Base-by-base conservation (phyloP, 176 grass and related monocot species). In the Musa beccarii region DNA sequence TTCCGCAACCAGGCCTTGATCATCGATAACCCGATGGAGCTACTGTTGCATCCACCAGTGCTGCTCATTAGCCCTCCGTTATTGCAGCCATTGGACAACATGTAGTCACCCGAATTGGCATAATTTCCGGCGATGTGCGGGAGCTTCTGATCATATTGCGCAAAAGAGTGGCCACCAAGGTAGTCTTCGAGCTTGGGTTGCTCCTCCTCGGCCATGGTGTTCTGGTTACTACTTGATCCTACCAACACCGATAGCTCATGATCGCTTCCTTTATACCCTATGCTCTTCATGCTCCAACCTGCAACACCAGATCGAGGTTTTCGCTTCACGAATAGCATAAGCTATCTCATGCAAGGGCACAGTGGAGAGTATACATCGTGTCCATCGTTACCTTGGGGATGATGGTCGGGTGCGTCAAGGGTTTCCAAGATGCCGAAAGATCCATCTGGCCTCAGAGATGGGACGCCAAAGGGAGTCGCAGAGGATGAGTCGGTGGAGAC, bases 1-100 rank as follows among this genome's bases (percentile, higher is more conserved):
- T 72, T 87, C 61, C 91, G 81, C 52, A 90, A 59, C 91, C 91
- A 90, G 77, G 76, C 85, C 80, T 94, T 90, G 80, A 94, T 94
- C 91, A 90, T 93, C 22, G 90, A 93, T 3, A 93, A 24, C 23
- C 87, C 90, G n/a, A 93, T 89, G 22, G 82, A 78, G 74, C 59
- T 77, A 73, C 54, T 59, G n/a, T 52, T 53, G 14, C 73, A 69
- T 2, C 43, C 56, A 20, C 59, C 54, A 9, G 61, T 73, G 55
- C 49, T 59, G 71, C 52, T 59, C 28, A 67, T 71, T 20, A 51
- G 14, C 53, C 78, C 85, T 25, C 62, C 57, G 51, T 75, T 80
- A 67, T 49, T 5, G 25, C 28, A 64, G 53, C 20, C n/a, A 11
- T 54, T 53, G 29, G 29, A 55, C 52, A 55, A 80, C 69, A 80